Evolutionary conservation across 1,284 basidiomycete species (phyloP).

Genomic region (Coniophora puteana): DNA sequence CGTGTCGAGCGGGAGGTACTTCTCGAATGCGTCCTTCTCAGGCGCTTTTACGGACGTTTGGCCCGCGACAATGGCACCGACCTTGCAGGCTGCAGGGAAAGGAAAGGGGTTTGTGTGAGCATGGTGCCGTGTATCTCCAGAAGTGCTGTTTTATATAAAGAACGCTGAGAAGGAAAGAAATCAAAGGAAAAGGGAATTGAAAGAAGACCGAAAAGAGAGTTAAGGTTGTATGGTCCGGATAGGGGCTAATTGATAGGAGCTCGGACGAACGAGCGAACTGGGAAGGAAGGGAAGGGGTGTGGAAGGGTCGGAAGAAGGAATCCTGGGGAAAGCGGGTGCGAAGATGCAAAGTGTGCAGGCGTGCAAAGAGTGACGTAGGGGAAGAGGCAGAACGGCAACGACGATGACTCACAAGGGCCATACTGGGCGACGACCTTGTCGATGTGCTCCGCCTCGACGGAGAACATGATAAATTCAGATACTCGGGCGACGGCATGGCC

Average conservation of each 20-base stretch:
- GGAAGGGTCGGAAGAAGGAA: not conserved
- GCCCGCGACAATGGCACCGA: constrained; percentile 89
- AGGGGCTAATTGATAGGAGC: not conserved
- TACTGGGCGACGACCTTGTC: constrained; percentile 82
- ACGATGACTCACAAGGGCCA: constrained; percentile 80
- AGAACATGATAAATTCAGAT: constrained; percentile 89
- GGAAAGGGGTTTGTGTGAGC: too few relatives aligned
- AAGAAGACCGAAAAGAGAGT: not conserved
- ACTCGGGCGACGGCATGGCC: constrained; percentile 84
- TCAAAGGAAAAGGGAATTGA: constrained; percentile 1
- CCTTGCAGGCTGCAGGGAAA: constrained; percentile 78
- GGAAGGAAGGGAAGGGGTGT: not conserved
- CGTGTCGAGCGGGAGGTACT: constrained; percentile 81
- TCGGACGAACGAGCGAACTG: too few relatives aligned
- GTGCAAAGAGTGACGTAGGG: not conserved
- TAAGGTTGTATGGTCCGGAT: constrained; percentile 3
- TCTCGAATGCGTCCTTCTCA: constrained; percentile 88
- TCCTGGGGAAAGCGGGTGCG: not conserved
- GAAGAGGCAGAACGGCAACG: not conserved
- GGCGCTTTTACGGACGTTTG: constrained; percentile 98
- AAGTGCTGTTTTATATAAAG: constrained; percentile 1
- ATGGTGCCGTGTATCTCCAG: too few relatives aligned
- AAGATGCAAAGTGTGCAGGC: not conserved
- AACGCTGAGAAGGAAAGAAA: not conserved
- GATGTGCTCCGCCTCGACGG: constrained; percentile 92